Evolutionary conservation across 805 yeast species (phyloP), one percentile per base, ranked within the genome.

Genomic region (Yamadazyma paraphyllophila): DNA sequence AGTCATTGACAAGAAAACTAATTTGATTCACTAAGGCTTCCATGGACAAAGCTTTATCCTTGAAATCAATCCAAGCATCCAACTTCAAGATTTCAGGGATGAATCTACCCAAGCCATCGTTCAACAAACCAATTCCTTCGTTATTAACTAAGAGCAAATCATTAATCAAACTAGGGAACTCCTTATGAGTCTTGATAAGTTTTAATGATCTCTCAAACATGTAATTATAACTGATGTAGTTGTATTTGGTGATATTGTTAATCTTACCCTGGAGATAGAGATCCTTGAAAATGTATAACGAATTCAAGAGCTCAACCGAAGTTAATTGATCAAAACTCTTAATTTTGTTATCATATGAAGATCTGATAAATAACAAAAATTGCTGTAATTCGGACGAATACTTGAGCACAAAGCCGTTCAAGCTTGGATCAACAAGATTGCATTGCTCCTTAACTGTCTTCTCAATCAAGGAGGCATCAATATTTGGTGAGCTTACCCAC

Each of bases 271-370:
- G 51, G 36, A 37, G 37, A 41, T 54, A 57, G 39, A 42, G 48
- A 33, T 57, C 55, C 42, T 57, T 60, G 51, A 60, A 64, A 14
- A 58, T 54, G 45, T 64, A 60, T 35, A 63, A 46, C 14, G 58
- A 54, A 47, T 60, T 63, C 48, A 57, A 53, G 11, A 62, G 44
- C 44, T 64, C 67, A 9, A 52, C 38, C 4, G 60, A 38, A 4
- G 65, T 58, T 40, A 63, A 56, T 39, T 63, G 61, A 9, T 45
- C 50, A 34, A 61, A 61, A 17, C 46, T 40, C 5, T 45, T 45
- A 47, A 62, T 50, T 41, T 61, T 59, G 35, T 52, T 29, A 24
- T 48, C 54, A 44, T 59, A 62, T 5, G 62, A 58, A 8, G 46
- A 41, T 7, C 27, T 15, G 36, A 63, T 48, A 41, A 63, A 64